Percentiles rank a stretch among this genome's conserved stretches.
Conservation (phyloP, 805 yeast genomes). For the Yueomyces sinensis region DNA sequence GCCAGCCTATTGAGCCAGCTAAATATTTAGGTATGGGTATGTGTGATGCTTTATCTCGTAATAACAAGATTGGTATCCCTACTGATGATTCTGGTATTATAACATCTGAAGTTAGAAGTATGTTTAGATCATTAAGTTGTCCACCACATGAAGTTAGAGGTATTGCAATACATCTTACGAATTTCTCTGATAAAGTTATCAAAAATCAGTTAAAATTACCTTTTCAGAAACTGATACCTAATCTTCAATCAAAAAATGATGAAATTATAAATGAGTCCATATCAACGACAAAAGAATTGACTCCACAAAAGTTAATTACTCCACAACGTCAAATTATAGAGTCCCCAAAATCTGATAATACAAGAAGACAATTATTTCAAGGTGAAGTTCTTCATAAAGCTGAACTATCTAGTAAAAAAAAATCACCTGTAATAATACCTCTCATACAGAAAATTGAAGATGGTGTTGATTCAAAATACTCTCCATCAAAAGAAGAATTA, state of each 20-base stretch:
- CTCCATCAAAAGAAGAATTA: conserved; percentile 39
- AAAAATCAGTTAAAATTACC: conserved; percentile 4
- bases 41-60: conserved; percentile 52
- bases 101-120: conserved; percentile 41
- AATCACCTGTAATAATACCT: no score
- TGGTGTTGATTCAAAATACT: background rate
- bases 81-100: conserved; percentile 50
- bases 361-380: background rate
- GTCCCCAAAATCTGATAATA: background rate
- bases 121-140: conserved; percentile 42
- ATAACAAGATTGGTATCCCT: conserved; percentile 45
- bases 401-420: background rate
- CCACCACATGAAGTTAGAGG: conserved; percentile 68
- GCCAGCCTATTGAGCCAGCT: conserved; percentile 63
- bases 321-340: background rate
- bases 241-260: conserved; percentile 1
- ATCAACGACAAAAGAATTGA: background rate
- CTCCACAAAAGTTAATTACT: background rate
- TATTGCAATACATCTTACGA: conserved; percentile 54
- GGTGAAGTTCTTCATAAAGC: background rate
- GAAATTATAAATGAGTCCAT: background rate
- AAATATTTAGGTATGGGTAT: conserved; percentile 78
- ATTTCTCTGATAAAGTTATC: conserved; percentile 30
- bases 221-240: background rate
- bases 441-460: no score